phyloP scores from a whole-genome alignment of 306 rosid species.

The Dryas drummondii region DNA sequence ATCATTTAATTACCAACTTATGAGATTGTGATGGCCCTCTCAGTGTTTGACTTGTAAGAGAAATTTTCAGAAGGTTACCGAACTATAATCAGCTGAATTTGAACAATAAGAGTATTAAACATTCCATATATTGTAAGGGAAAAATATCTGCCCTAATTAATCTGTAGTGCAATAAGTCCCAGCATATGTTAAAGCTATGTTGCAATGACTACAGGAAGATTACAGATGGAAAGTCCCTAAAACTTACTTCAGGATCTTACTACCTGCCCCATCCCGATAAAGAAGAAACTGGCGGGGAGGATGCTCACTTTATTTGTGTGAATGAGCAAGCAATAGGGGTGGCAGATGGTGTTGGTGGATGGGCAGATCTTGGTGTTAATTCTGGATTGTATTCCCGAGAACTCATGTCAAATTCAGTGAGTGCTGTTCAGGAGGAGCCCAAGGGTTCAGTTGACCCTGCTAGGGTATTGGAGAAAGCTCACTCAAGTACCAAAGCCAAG shows the following conservation, averaged over 20 bases:
- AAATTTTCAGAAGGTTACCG: too few relatives aligned
- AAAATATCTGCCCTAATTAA: background rate
- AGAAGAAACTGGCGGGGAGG: conserved; percentile 99
- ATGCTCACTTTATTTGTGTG: conserved; percentile 91
- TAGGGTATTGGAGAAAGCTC: conserved; percentile 93
- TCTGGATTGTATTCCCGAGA: conserved; percentile 87
- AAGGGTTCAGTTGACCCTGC: conserved; percentile 92
- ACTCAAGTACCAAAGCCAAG: conserved; percentile 78
- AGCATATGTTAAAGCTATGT: background rate
- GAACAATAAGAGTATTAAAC: background rate
- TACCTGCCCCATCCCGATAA: conserved; percentile 96
- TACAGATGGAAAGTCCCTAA: conserved; percentile 55
- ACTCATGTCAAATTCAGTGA: conserved; percentile 88
- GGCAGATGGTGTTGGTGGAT: conserved; percentile 99
- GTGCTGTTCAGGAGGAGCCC: conserved; percentile 87
- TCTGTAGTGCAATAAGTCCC: background rate
- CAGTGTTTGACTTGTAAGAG: too few relatives aligned
- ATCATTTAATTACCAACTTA: background rate
- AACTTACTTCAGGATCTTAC: conserved; percentile 83
- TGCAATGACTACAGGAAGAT: conserved; percentile 50
- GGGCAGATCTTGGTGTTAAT: conserved; percentile 94
- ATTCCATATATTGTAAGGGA: background rate
- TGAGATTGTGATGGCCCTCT: background rate
- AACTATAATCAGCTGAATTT: background rate
- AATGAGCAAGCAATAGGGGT: conserved; percentile 95